phyloP scores from a whole-genome alignment of 495 filamentous ascomycete species.

The Entonaema liquescens region DNA sequence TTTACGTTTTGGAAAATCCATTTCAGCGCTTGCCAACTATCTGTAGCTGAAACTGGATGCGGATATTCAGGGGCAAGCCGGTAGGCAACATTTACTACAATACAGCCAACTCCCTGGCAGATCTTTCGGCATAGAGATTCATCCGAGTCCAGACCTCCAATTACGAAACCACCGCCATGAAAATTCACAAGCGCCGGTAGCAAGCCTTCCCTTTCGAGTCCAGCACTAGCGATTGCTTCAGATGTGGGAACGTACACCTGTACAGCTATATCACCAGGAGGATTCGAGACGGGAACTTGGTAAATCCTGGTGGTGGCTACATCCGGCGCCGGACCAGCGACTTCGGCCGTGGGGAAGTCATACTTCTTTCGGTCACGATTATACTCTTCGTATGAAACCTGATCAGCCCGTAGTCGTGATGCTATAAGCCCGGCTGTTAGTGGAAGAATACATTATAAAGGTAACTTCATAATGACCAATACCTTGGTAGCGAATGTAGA shows the following conservation, averaged over 20 bases:
- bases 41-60: slow-evolving; percentile 45
- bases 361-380: slow-evolving; percentile 46
- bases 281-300: slow-evolving; percentile 45
- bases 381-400: slow-evolving; percentile 52
- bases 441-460: not conserved
- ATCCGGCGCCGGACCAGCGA: slow-evolving; percentile 37
- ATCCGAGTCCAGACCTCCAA: slow-evolving; percentile 68
- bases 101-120: slow-evolving; percentile 58
- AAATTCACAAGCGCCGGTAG: slow-evolving; percentile 68
- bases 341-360: slow-evolving; percentile 44
- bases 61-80: slow-evolving; percentile 51
- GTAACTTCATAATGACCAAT: not conserved
- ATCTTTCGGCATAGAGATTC: slow-evolving; percentile 64
- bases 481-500: slow-evolving; percentile 52
- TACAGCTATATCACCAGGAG: slow-evolving; percentile 46
- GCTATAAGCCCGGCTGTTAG: slow-evolving; percentile 21
- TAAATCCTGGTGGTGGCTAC: slow-evolving; percentile 47
- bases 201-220: slow-evolving; percentile 40
- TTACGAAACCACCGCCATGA: slow-evolving; percentile 73
- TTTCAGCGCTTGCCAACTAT: slow-evolving; percentile 54
- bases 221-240: slow-evolving; percentile 41
- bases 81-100: slow-evolving; percentile 57
- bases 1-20: slow-evolving; percentile 53
- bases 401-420: slow-evolving; percentile 43
- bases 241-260: slow-evolving; percentile 48